A percentile compares a stretch with the other conserved stretches of the same genome.
phyloP scores from a whole-genome alignment of 495 filamentous ascomycete species.

The Talaromyces thailandensis region DNA sequence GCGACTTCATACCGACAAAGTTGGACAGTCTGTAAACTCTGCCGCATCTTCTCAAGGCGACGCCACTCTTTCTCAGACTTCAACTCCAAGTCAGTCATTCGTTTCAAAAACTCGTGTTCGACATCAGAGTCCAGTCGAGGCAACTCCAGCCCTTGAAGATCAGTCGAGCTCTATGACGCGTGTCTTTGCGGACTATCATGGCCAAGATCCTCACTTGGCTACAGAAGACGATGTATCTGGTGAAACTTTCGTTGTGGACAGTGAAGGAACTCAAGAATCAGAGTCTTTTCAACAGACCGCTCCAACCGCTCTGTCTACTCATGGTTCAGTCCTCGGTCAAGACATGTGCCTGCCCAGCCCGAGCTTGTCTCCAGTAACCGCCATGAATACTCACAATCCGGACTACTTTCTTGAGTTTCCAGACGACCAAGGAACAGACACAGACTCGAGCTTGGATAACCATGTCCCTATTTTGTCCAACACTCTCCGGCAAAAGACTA shows the following conservation, averaged over 20 bases:
- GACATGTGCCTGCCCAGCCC: slow-evolving; percentile 93
- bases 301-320: slow-evolving; percentile 21
- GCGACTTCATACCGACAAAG: slow-evolving; percentile 26
- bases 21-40: slow-evolving; percentile 4
- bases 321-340: slow-evolving; percentile 59
- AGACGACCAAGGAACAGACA: slow-evolving; percentile 35
- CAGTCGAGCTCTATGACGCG: slow-evolving; percentile 5
- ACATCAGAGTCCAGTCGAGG: slow-evolving; percentile 5
- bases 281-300: slow-evolving; percentile 12
- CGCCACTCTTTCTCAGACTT: slow-evolving; percentile 12
- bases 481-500: slow-evolving; percentile 14
- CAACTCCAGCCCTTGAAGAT: slow-evolving; percentile 8
- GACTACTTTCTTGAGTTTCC: slow-evolving; percentile 36
- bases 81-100: slow-evolving; percentile 2
- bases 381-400: slow-evolving; percentile 51
- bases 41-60: slow-evolving; percentile 24
- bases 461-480: slow-evolving; percentile 18
- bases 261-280: slow-evolving; percentile 11
- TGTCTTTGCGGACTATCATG: not conserved
- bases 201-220: not conserved
- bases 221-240: slow-evolving; percentile 2
- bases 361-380: slow-evolving; percentile 84
- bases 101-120: not conserved
- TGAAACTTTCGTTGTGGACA: slow-evolving; percentile 2
- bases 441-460: slow-evolving; percentile 37